Base-by-base conservation (phyloP, 1,284 basidiomycete species). In the Hemileia vastatrix region DNA sequence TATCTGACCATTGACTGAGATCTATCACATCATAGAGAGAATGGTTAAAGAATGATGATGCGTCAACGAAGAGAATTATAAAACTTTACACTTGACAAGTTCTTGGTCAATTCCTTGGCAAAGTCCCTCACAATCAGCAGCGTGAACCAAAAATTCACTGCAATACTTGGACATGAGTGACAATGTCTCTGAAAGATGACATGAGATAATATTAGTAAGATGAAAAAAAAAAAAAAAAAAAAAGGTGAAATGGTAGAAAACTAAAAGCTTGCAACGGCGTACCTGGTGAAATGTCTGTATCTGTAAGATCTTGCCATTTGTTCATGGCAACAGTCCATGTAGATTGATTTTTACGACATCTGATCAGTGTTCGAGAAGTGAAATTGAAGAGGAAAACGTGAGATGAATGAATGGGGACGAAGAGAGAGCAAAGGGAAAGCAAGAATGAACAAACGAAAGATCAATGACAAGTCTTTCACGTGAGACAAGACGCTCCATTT, bases 311-410 rank as follows among this genome's bases (percentile, higher is more conserved):
- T 76, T 96, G 93, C 95, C 95, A 99, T 72, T 92, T 90, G 78
- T 98, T 96, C 92, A 95, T 97, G 0, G 95, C 93, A 5, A 99
- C 88, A 40, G 92, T 81, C 95, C 95, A 99, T 67, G 80, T 84
- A 40, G 83, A 78, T 11, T 80, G 86, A 71, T 83, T 79, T 69
- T 83, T 82, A 19, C 94, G 84, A 77, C 95, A 99, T 75, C 94
- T 94, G 50, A 5, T 49, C 33, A 19, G 31, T 19, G 15, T 18
- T 18, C 21, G 18, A 61, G 62, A 52, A 15, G 45, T 19, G 24
- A 36, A 27, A 32, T 31, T n/a, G 47, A 57, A 33, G 19, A 58
- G 36, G 44, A 47, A 40, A 24, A 36, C 33, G 24, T 11, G 11
- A 5, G 11, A 9, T 60, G 18, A 27, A 54, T 18, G 36, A 19